A percentile compares a stretch with the other conserved stretches of the same genome.
phyloP scores from a whole-genome alignment of 2,329 filamentous ascomycete genomes.

The Calonectria hawksworthii region DNA sequence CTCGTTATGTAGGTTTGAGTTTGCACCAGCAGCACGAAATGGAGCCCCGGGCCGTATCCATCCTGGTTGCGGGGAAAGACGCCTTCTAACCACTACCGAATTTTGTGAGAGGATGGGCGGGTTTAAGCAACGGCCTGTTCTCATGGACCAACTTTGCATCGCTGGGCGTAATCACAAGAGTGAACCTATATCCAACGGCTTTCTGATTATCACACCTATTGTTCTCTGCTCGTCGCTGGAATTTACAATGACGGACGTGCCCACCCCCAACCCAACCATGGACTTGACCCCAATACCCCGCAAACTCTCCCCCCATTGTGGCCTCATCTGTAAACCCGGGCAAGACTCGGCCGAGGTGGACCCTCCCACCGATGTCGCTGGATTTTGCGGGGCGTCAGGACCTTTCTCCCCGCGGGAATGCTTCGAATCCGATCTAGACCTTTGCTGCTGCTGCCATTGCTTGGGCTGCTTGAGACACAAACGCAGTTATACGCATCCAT shows the following conservation, averaged over 20 bases:
- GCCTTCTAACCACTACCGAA: neutral
- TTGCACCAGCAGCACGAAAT: neutral
- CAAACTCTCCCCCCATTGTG: constrained; percentile 1
- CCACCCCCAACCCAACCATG: neutral
- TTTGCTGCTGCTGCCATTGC: neutral
- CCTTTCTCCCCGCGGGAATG: neutral
- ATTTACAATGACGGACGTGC: no score
- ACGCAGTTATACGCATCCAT: neutral
- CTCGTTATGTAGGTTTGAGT: neutral
- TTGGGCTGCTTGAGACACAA: neutral
- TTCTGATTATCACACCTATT: neutral
- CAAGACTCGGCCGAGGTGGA: constrained; percentile 2
- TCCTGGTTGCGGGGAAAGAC: neutral
- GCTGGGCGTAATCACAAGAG: neutral
- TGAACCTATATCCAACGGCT: neutral
- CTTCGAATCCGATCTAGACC: neutral
- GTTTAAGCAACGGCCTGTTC: neutral
- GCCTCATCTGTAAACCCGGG: neutral
- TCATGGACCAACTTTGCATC: neutral
- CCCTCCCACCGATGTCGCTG: constrained; percentile 2
- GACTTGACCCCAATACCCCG: neutral
- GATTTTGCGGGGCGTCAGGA: neutral
- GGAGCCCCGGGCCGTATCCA: neutral
- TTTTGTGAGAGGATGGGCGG: neutral
- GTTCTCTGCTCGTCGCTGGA: neutral